A percentile compares a stretch with the other conserved stretches of the same genome.
Conservation (phyloP, 768 basidiomycete species). For the Thelephora aurantiotincta region DNA sequence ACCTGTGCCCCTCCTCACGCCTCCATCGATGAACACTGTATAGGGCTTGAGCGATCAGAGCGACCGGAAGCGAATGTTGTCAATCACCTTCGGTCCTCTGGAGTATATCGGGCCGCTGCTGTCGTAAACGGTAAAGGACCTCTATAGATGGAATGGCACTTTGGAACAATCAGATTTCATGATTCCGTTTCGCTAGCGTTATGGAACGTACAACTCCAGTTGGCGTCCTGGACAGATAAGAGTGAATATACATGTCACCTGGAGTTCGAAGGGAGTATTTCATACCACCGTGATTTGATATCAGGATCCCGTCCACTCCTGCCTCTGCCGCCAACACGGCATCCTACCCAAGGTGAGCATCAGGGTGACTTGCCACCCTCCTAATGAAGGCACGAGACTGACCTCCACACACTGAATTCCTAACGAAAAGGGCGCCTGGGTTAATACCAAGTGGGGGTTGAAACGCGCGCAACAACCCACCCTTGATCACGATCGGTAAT, state of each 20-base stretch:
- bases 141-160: slow-evolving; percentile 71
- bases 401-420: slow-evolving; percentile 69
- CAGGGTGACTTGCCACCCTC: not conserved
- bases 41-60: slow-evolving; percentile 1
- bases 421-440: slow-evolving; percentile 12
- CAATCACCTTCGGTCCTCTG: slow-evolving; percentile 48
- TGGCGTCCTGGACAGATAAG: slow-evolving; percentile 42
- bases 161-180: slow-evolving; percentile 9
- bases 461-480: slow-evolving; percentile 16
- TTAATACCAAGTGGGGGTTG: not conserved
- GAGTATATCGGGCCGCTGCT: slow-evolving; percentile 64
- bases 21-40: slow-evolving; percentile 81
- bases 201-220: slow-evolving; percentile 51
- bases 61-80: not conserved
- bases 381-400: slow-evolving; percentile 15
- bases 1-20: slow-evolving; percentile 69
- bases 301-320: slow-evolving; percentile 76
- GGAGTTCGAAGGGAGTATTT: not conserved
- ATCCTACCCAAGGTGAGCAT: slow-evolving; percentile 39
- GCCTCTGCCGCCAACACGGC: slow-evolving; percentile 73
- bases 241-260: slow-evolving; percentile 3
- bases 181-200: not conserved
- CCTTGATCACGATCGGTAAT: slow-evolving; percentile 66
- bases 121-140: slow-evolving; percentile 59
- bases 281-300: slow-evolving; percentile 84